phyloP scores from a whole-genome alignment of 345 rosid species.

The Leavenworthia alabamica region DNA sequence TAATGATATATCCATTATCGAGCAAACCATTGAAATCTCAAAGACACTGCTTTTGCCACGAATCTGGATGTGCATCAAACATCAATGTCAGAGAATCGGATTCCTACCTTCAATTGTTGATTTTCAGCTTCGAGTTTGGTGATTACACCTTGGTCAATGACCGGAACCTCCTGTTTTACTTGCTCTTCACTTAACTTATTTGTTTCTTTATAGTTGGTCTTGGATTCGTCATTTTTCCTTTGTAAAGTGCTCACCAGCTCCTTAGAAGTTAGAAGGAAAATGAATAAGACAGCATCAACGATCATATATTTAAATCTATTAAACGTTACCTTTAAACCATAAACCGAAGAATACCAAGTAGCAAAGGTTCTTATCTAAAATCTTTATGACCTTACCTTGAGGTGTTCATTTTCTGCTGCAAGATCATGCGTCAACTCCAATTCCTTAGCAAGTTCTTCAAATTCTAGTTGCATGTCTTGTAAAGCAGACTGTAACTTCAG shows the following conservation, averaged over 20 bases:
- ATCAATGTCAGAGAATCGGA: not conserved
- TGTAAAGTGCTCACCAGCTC: slow-evolving; percentile 66
- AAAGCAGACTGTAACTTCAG: slow-evolving; percentile 43
- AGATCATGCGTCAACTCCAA: slow-evolving; percentile 58
- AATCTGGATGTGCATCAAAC: slow-evolving; percentile 1
- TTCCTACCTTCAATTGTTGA: slow-evolving; percentile 72
- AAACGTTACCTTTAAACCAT: not conserved
- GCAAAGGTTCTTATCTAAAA: slow-evolving; percentile 2
- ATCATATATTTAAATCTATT: not conserved
- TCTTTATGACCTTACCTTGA: slow-evolving; percentile 48
- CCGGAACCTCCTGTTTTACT: slow-evolving; percentile 46
- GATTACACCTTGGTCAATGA: slow-evolving; percentile 46
- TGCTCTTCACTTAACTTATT: slow-evolving; percentile 39
- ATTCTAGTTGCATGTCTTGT: slow-evolving; percentile 45
- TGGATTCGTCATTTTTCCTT: slow-evolving; percentile 58
- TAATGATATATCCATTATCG: not conserved
- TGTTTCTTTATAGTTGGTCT: slow-evolving; percentile 62
- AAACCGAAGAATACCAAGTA: not conserved
- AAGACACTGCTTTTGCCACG: not conserved
- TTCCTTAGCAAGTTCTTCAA: slow-evolving; percentile 60
- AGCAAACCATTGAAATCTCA: not conserved
- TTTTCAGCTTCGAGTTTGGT: slow-evolving; percentile 68
- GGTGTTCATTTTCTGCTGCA: slow-evolving; percentile 70
- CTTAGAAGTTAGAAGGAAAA: slow-evolving; percentile 24
- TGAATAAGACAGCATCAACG: not conserved